Base-by-base conservation (phyloP, 2,329 filamentous ascomycete species). In the Leptographium radiaticola region DNA sequence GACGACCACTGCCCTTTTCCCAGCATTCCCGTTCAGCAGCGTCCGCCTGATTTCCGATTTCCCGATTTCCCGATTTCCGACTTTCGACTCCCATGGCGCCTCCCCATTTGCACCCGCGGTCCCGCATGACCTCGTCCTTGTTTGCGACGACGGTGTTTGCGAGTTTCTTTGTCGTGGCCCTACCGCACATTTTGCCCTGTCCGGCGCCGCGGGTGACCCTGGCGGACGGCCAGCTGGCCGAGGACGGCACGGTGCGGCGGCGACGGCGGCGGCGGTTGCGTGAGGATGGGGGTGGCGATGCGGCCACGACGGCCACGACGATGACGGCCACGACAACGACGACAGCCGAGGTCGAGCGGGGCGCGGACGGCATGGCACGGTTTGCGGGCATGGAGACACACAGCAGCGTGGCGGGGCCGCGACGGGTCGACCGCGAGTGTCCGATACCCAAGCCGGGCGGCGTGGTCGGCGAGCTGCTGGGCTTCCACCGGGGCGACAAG, bases 91-190 rank as follows among this genome's bases (percentile, higher is more conserved):
- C 33, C 66, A 93, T 93, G 87, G 83, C 88, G 63, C 87, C 88
- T 57, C 86, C 88, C 60, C 86, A 91, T 70, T 83, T 98, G 44
- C 93, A 98, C 69, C 93, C 93, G 38, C 84, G 90, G 68, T 97
- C 91, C 61, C 84, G 88, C 63, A 87, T 89, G 73, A 98, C 93
- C 62, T 90, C 87, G 54, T 93, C 89, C 47, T 84, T 98, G 57
- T 98, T 98, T 73, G 89, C 89, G 51, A 88, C 86, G n/a, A 97
- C 91, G 1, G 79, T 97, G 53, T 77, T 87, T 58, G 83, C 89
- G 36, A 93, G 87, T 61, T 95, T 98, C 68, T 79, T 95, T 59
- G 90, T 98, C 58, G 93, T 98, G 52, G 88, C 81, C 34, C 75
- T 95, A 46, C 93, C 93, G 25, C 93, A 98, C 67, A 66, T 94